Conservation (phyloP, 805 yeast species). For the Yarrowia sp. region DNA sequence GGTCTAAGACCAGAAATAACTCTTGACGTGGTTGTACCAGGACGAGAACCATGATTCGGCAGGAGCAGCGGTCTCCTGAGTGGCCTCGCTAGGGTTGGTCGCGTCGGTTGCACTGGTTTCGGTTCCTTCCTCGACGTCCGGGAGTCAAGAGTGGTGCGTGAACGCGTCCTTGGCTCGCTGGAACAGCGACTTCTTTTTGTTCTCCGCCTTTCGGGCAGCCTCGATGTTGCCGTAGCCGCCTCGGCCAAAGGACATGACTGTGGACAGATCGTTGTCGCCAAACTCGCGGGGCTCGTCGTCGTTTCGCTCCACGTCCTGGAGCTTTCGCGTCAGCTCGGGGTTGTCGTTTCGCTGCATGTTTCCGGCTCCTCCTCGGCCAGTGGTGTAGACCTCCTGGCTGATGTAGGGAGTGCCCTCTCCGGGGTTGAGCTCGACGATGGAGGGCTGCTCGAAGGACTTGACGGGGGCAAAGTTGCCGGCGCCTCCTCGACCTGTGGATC, state of each 20-base stretch:
- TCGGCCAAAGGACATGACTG: constrained; percentile 50
- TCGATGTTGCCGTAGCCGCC: constrained; percentile 66
- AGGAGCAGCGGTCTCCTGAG: background rate
- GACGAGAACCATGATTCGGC: background rate
- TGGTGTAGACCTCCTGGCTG: constrained; percentile 53
- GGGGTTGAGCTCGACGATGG: constrained; percentile 47
- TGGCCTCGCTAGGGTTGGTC: background rate
- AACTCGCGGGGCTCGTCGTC: constrained; percentile 32
- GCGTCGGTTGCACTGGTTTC: background rate
- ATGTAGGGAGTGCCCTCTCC: constrained; percentile 63
- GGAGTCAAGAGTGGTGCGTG: constrained; percentile 32
- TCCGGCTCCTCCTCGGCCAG: constrained; percentile 80
- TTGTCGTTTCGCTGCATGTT: constrained; percentile 66
- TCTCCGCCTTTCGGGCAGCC: constrained; percentile 33
- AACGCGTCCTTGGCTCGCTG: constrained; percentile 49
- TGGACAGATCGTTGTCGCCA: constrained; percentile 48
- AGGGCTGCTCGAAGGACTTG: constrained; percentile 50
- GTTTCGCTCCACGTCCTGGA: constrained; percentile 61
- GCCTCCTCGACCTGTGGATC: constrained; percentile 79
- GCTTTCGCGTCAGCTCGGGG: constrained; percentile 51
- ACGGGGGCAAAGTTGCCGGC: constrained; percentile 62
- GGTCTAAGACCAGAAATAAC: background rate
- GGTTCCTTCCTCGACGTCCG: background rate
- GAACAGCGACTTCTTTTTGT: constrained; percentile 44
- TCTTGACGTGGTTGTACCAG: constrained; percentile 9